Evolutionary conservation across 139 green algal species (phyloP).

Genomic region (Chlamydomonas eustigma): DNA sequence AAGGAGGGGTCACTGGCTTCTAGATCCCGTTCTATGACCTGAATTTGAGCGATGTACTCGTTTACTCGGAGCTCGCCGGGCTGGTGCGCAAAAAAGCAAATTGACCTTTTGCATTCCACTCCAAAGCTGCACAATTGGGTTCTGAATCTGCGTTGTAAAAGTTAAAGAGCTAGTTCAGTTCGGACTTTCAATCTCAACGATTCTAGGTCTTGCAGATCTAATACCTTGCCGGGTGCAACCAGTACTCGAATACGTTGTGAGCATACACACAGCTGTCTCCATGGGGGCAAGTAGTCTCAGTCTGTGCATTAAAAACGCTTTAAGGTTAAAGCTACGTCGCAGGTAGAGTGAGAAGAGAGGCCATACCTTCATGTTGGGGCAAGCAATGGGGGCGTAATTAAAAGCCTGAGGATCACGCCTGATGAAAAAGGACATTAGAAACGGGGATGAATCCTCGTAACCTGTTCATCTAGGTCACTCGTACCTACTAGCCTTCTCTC

Average conservation of each 20-base stretch:
- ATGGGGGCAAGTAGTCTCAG: constrained; percentile 17
- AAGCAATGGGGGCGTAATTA: constrained; percentile 16
- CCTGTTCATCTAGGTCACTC: not conserved
- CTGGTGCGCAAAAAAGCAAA: constrained; percentile 77
- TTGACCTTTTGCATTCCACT: constrained; percentile 45
- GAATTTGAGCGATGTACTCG: constrained; percentile 14
- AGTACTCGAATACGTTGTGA: constrained; percentile 38
- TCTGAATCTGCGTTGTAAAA: constrained; percentile 40
- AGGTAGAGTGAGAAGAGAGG: no score
- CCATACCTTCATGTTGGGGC: constrained; percentile 24
- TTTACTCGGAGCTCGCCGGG: constrained; percentile 43
- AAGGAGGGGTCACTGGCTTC: not conserved
- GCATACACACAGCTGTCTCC: constrained; percentile 23
- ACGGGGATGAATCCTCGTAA: no score
- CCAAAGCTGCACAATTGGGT: constrained; percentile 72
- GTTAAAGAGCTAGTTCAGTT: not conserved
- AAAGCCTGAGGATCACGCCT: constrained; percentile 16
- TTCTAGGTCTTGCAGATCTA: not conserved
- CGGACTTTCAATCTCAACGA: not conserved
- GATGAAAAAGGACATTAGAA: not conserved
- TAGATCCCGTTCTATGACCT: constrained; percentile 9
- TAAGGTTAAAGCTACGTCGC: no score
- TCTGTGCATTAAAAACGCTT: not conserved
- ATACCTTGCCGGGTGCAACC: constrained; percentile 24
- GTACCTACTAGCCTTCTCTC: constrained; percentile 22